Evolutionary conservation across 352 stramenopile species (phyloP), one percentile per base, ranked within the genome.

Genomic region (Pythium scleroteichum): DNA sequence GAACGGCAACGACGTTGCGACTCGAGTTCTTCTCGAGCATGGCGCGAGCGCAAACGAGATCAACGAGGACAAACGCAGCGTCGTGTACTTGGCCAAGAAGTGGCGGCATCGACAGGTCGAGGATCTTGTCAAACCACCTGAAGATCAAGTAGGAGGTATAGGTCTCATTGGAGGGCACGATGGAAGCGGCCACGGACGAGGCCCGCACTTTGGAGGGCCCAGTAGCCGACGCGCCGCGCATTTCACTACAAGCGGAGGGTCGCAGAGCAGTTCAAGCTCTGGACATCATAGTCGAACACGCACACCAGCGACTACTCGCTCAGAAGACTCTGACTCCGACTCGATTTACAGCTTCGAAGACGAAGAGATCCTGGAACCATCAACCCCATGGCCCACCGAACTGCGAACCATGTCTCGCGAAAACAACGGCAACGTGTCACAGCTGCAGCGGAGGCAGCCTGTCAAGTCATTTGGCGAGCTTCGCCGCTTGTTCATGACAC

Each of bases 11-110:
- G 78, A 88, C 50, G 70, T 90, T 5, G 80, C 79, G 5, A 84
- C 77, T 0, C 61, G 73, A 39, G 69, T 90, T 2, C 67, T 92
- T 2, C 55, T 90, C 2, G 70, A 75, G 1, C 56, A 89, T 38
- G 82, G 80, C n/a, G 82, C 80, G 0, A 87, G 74, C 46, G 62
- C 76, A 4, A 89, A 71, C 26, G 71, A 75, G 27, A 86, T 86
- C 51, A 90, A 92, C 56, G 82, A 90, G 61, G 82, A 90, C 63
- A 90, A 88, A 53, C 69, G 72, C 26, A 92, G 73, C 35, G 80
- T 88, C 13, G 70, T 92, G 38, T 92, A 89, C 35, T 53, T 92
- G 13, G 78, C 80, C 20, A 86, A 88, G 65, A 89, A 92, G 59
- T 92, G 82, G 82, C 68, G 77, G 8, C 76, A 87, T 64, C 69